Conservation (phyloP, 208 protist genomes). For the Lotmaria passim region DNA sequence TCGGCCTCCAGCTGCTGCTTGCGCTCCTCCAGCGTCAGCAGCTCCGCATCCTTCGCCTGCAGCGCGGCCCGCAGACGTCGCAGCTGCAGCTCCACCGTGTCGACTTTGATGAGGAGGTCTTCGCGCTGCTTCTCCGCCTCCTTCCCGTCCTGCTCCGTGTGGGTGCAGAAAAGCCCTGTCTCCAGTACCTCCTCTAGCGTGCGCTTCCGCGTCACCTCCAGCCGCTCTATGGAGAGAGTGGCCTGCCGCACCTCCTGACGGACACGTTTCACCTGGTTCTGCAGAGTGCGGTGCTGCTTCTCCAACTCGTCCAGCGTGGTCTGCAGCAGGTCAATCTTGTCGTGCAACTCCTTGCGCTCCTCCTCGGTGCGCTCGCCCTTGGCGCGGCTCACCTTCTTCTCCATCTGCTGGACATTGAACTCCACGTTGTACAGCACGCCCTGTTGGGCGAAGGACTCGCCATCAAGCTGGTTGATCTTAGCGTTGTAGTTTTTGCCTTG, state of each 20-base stretch:
- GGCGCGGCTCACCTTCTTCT: conserved; percentile 91
- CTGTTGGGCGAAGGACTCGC: conserved; percentile 90
- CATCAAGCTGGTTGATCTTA: conserved; percentile 87
- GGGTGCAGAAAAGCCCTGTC: conserved; percentile 82
- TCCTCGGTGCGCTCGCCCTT: conserved; percentile 92
- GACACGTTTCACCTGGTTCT: conserved; percentile 92
- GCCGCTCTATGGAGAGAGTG: conserved; percentile 54
- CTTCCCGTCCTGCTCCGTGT: conserved; percentile 60
- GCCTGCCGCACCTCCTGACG: conserved; percentile 80
- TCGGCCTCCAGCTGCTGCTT: conserved; percentile 75
- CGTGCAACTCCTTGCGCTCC: conserved; percentile 85
- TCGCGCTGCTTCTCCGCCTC: conserved; percentile 68
- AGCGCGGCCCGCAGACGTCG: conserved; percentile 64
- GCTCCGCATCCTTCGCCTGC: conserved; percentile 55
- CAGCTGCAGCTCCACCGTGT: conserved; percentile 91
- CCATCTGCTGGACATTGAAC: conserved; percentile 95
- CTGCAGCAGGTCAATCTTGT: conserved; percentile 88
- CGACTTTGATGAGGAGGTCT: conserved; percentile 78
- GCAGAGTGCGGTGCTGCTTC: conserved; percentile 78
- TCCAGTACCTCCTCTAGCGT: conserved; percentile 74
- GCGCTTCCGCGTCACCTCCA: conserved; percentile 54
- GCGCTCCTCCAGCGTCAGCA: conserved; percentile 74
- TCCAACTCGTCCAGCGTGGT: conserved; percentile 80
- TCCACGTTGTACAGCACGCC: conserved; percentile 95
- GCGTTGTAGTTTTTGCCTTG: conserved; percentile 86